Base-by-base conservation (phyloP, 2,329 filamentous ascomycete species). In the Fusarium annulatum region DNA sequence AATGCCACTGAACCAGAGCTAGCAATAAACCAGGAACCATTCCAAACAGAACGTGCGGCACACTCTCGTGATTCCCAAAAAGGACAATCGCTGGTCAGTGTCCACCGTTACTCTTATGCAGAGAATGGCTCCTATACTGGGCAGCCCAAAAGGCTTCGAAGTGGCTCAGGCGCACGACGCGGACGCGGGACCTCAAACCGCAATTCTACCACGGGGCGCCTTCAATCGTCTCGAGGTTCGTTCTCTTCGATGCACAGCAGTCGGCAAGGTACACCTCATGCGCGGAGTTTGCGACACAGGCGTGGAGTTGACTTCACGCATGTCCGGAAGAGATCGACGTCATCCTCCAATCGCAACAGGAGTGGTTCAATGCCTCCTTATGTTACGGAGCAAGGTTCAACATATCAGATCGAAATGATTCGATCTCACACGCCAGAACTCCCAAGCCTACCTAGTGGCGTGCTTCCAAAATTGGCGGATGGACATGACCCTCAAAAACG, bases 21-120 rank as follows among this genome's bases (percentile, higher is more conserved):
- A 38, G 63, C 45, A 3, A 89, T 86, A 1, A 96, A 92, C 81
- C 97, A 97, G 76, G 95, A 97, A 80, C 94, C 95, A 0, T 97
- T 93, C 80, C 90, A 93, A 77, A 90, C 93, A 9, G 94, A 92
- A 6, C 87, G 88, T 11, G 80, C 85, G 55, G 81, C 81, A 42
- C 81, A 84, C 41, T 78, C 80, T 12, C 78, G 76, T 41, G 80
- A 84, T 30, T 83, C 85, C 1, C 86, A 90, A 57, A 86, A 85
- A 12, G 88, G 91, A 67, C 90, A 91, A 76, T 87, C 91, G 36
- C 93, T 90, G 75, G 89, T 95, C 58, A 90, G 90, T 1, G 86
- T 96, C 53, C 92, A 94, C 77, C 89, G 90, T 30, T 84, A 86
- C 62, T 79, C 79, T 68, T 69, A 85, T 65, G 76, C 61, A 64